These are phyloP conservation scores for Exophiala sideris DNA, from an alignment of 2,329 filamentous ascomycete genomes.

Conservation along the genomic window DNA sequence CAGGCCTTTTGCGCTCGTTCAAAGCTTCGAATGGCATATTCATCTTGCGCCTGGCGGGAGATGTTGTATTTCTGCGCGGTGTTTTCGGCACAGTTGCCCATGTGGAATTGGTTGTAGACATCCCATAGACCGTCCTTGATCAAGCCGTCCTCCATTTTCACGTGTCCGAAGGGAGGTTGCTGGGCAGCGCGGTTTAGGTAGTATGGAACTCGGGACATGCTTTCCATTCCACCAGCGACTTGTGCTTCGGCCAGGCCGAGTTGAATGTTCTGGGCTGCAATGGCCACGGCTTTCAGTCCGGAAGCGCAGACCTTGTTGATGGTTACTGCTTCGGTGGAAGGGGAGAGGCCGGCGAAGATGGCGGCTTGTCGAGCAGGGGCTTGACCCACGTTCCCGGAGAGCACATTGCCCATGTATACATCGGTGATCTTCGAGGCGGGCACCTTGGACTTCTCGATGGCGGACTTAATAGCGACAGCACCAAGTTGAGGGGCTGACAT, in stretches of 20 bases:
- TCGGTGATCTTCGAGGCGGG: constrained; percentile 78
- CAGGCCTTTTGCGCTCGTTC: constrained; percentile 86
- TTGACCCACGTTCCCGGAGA: constrained; percentile 80
- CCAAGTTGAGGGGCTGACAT: constrained; percentile 85
- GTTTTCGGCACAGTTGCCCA: constrained; percentile 95
- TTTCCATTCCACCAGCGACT: constrained; percentile 95
- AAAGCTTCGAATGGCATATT: constrained; percentile 86
- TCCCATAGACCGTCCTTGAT: constrained; percentile 95
- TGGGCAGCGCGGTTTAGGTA: constrained; percentile 80
- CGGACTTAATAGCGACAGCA: constrained; percentile 86
- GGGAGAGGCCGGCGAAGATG: constrained; percentile 80
- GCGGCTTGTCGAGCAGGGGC: constrained; percentile 86
- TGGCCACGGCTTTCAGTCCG: constrained; percentile 83
- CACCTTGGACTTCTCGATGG: constrained; percentile 79
- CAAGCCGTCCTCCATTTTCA: constrained; percentile 84
- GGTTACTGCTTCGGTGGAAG: constrained; percentile 80
- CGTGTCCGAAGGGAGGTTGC: constrained; percentile 79
- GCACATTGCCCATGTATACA: constrained; percentile 96
- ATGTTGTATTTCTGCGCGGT: constrained; percentile 85
- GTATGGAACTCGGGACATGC: constrained; percentile 91
- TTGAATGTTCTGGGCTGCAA: constrained; percentile 93
- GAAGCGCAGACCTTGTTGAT: constrained; percentile 99
- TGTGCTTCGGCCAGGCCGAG: constrained; percentile 84
- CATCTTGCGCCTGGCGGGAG: constrained; percentile 81
- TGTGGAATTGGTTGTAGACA: constrained; percentile 94